Evolutionary conservation across 345 rosid genomes (phyloP).

Genomic region (Euphorbia peplus): DNA sequence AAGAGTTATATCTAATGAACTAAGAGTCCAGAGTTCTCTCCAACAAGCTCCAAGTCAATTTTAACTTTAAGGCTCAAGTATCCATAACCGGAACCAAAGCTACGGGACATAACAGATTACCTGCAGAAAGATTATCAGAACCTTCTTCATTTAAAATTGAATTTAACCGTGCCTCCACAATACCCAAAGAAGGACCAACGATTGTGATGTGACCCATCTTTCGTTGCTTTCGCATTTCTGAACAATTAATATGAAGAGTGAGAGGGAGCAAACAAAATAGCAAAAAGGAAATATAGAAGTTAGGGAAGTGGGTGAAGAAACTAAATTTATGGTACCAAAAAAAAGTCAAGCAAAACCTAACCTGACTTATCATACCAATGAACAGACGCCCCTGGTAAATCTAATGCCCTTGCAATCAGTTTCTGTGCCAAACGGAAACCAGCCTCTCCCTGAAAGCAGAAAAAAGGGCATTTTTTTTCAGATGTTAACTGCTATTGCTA

Average conservation of each 20-base stretch:
- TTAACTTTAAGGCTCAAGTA: too few relatives aligned
- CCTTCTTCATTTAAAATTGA: slow-evolving; percentile 50
- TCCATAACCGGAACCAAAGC: too few relatives aligned
- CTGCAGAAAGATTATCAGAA: slow-evolving; percentile 33
- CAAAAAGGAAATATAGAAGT: neutral
- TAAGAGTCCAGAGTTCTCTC: too few relatives aligned
- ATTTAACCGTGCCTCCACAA: slow-evolving; percentile 54
- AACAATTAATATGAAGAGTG: slow-evolving; percentile 11
- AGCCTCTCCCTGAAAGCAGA: slow-evolving; percentile 61
- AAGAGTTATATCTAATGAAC: too few relatives aligned
- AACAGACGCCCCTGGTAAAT: slow-evolving; percentile 66
- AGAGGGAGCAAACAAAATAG: neutral
- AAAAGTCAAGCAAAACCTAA: slow-evolving; percentile 26
- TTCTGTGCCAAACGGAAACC: slow-evolving; percentile 68
- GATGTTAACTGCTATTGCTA: neutral
- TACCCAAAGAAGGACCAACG: slow-evolving; percentile 66
- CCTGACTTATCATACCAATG: slow-evolving; percentile 99
- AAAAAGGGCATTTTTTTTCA: slow-evolving; percentile 8
- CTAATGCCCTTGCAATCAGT: slow-evolving; percentile 63
- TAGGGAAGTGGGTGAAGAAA: neutral
- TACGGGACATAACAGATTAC: slow-evolving; percentile 25
- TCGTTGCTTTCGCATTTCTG: slow-evolving; percentile 90
- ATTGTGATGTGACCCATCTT: slow-evolving; percentile 96
- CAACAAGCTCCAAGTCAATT: too few relatives aligned
- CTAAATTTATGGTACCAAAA: neutral